Conservation (phyloP, 768 basidiomycete species). For the Tephrocybe sp. region DNA sequence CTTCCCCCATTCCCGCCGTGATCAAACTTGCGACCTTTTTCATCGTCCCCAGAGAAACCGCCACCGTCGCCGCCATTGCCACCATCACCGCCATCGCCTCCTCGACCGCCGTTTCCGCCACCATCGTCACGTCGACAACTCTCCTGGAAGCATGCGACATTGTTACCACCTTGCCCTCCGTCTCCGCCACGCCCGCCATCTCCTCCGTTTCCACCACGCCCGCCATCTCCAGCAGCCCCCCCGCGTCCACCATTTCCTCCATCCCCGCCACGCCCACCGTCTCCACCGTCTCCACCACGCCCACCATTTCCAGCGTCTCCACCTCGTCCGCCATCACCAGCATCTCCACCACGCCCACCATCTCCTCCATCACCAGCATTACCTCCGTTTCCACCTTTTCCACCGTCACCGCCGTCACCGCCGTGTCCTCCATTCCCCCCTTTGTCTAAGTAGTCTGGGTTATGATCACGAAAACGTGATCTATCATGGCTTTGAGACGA, state of each 20-base stretch:
- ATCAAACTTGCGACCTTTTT: background rate
- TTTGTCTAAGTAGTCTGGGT: background rate
- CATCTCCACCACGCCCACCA: background rate
- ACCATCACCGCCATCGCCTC: constrained; percentile 1
- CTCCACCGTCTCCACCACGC: background rate
- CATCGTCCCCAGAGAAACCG: background rate
- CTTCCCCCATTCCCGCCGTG: background rate
- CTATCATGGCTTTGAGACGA: constrained; percentile 3
- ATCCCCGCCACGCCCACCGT: background rate
- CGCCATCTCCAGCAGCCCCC: background rate
- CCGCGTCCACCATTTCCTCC: background rate
- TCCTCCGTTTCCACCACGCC: background rate
- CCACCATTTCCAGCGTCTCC: background rate
- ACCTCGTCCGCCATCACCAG: background rate
- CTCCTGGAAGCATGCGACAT: background rate
- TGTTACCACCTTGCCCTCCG: background rate
- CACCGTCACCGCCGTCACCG: background rate
- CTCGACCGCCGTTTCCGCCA: constrained; percentile 1
- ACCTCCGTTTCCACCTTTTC: background rate
- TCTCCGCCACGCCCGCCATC: background rate
- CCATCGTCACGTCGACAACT: background rate
- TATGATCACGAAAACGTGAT: constrained; percentile 5
- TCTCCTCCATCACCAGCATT: background rate
- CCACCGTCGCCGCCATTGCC: constrained; percentile 1
- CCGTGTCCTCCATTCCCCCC: background rate